Percentiles rank a stretch among this genome's conserved stretches.
Evolutionary conservation across 148 eudicot species (phyloP).

Genomic region (Persicaria tinctoria): DNA sequence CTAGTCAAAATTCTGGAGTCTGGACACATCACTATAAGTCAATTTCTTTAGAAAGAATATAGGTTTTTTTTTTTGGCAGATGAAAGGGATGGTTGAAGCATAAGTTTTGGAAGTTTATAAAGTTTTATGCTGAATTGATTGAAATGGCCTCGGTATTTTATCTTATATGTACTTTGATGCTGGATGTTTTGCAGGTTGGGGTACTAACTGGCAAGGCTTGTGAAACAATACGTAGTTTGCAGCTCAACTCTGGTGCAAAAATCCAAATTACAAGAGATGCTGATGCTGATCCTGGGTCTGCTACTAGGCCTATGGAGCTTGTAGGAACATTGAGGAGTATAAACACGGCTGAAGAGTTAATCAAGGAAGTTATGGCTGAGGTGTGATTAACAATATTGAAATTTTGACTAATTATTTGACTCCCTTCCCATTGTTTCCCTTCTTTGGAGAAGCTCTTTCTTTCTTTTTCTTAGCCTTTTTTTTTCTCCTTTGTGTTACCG

Average conservation of each 20-base stretch:
- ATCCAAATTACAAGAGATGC: slow-evolving; percentile 92
- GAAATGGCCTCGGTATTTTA: background rate
- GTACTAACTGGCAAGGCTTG: slow-evolving; percentile 95
- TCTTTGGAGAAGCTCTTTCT: no score
- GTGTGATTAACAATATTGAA: slow-evolving; percentile 20
- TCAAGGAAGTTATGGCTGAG: slow-evolving; percentile 96
- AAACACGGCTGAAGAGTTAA: slow-evolving; percentile 76
- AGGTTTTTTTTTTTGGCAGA: background rate
- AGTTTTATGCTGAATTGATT: background rate
- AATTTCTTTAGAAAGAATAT: background rate
- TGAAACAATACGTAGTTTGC: slow-evolving; percentile 75
- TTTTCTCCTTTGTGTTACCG: background rate
- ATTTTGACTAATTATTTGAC: background rate
- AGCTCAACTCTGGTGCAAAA: slow-evolving; percentile 87
- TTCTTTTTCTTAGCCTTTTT: background rate
- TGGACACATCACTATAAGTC: background rate
- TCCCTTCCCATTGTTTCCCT: background rate
- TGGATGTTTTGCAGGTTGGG: slow-evolving; percentile 63
- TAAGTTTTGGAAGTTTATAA: background rate
- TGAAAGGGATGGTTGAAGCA: background rate
- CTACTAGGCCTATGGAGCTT: slow-evolving; percentile 73
- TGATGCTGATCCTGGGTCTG: slow-evolving; percentile 67
- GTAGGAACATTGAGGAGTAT: slow-evolving; percentile 60
- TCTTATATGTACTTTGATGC: background rate
- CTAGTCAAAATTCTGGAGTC: background rate